Percentiles rank a stretch among this genome's conserved stretches.
Conservation (phyloP, 2,329 filamentous ascomycete species). For the Coniochaeta ligniaria region DNA sequence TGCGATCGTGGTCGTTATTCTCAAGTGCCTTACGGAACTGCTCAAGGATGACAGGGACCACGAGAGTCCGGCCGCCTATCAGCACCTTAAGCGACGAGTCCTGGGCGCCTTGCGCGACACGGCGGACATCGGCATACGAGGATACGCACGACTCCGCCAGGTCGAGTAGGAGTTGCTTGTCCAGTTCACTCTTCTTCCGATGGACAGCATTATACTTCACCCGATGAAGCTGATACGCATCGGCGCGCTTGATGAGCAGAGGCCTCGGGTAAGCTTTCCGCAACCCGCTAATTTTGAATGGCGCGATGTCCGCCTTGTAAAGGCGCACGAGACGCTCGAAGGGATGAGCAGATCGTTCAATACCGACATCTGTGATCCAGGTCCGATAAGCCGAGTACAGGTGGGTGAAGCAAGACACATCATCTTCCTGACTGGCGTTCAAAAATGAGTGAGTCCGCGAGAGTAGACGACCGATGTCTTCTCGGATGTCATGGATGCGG, state of each 20-base stretch:
- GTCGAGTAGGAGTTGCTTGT: conserved; percentile 78
- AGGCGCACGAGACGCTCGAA: conserved; percentile 80
- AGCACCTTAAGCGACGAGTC: conserved; percentile 91
- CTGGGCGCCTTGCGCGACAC: conserved; percentile 83
- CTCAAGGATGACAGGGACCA: conserved; percentile 81
- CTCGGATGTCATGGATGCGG: conserved; percentile 72
- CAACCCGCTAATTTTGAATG: conserved; percentile 90
- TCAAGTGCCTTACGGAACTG: conserved; percentile 73
- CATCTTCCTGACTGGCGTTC: conserved; percentile 79
- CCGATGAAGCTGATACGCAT: conserved; percentile 92
- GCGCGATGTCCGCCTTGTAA: conserved; percentile 77
- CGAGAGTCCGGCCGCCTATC: conserved; percentile 77
- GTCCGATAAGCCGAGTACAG: conserved; percentile 88
- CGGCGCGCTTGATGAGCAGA: conserved; percentile 83
- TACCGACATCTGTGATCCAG: conserved; percentile 97
- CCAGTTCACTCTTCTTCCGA: conserved; percentile 80
- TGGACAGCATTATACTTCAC: conserved; percentile 88
- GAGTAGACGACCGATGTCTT: conserved; percentile 71
- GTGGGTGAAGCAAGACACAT: conserved; percentile 90
- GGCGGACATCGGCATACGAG: conserved; percentile 89
- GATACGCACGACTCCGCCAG: conserved; percentile 86
- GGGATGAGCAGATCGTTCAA: conserved; percentile 89
- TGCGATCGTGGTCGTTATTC: conserved; percentile 76
- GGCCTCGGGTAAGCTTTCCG: conserved; percentile 90
- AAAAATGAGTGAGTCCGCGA: conserved; percentile 83